Base-by-base conservation (phyloP, 345 rosid species). In the Odontarrhena argentea region DNA sequence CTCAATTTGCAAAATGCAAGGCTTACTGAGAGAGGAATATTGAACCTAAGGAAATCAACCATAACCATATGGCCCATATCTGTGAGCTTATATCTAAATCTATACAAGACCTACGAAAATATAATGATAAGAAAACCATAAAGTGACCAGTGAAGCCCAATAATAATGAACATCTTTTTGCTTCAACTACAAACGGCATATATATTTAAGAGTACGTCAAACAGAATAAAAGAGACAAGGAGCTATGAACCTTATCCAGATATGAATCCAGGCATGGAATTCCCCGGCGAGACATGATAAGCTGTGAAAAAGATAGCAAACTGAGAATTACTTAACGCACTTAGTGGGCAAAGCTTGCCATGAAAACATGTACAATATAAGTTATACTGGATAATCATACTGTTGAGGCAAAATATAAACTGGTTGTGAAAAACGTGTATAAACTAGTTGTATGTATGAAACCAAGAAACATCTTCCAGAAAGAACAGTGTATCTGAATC, bases 211-310 rank as follows among this genome's bases (percentile, higher is more conserved):
- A 59, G 44, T 50, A 58, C n/a, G 43, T 18, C 56, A 57, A 70
- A 69, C 50, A 53, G 11, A 55, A 60, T 28, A 52, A 24, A 45
- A 60, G 58, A 40, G 52, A 36, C 3, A 30, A 40, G 51, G 49
- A 48, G 55, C 22, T 65, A 71, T 76, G 52, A 10, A 94, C 97
- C 99, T 91, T 94, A 80, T 94, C 99, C 69, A 94, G 78, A 79
- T 88, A 94, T 9, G 99, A 94, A 80, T 94, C 99, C 74, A 94
- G 79, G 86, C 99, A 91, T 44, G 97, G 99, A 79, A 91, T 87
- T 35, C 97, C 74, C 47, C 96, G 84, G 57, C 93, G 87, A 50
- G 99, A 91, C 99, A 94, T 91, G 53, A 80, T 84, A 40, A 94
- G 97, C 99, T 94, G 87, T 37, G 58, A 55, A 47, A 34, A 37